These are phyloP conservation scores for Rhizopus delemar DNA, from an alignment of 371 early-diverging fungal genomes.

Conservation along the genomic window DNA sequence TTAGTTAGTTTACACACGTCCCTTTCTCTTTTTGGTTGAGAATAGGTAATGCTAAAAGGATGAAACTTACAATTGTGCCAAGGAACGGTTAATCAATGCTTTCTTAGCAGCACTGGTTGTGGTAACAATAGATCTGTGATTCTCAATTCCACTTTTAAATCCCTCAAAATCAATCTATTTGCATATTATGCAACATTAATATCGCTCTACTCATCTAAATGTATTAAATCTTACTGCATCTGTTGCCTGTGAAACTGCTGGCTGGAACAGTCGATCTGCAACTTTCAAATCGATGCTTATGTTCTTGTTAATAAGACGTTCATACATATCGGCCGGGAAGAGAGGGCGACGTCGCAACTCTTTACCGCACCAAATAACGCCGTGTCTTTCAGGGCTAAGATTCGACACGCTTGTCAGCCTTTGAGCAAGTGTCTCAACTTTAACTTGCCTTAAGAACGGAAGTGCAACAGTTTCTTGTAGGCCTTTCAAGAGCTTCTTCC, in stretches of 20 bases:
- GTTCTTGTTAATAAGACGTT: constrained; percentile 4
- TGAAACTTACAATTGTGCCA: constrained; percentile 1
- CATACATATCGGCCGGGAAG: constrained; percentile 5
- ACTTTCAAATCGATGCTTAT: constrained; percentile 5
- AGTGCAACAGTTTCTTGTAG: constrained; percentile 3
- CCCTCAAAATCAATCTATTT: constrained; percentile 3
- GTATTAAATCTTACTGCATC: constrained; percentile 5
- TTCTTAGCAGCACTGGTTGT: constrained; percentile 4
- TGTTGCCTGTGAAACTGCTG: constrained; percentile 2
- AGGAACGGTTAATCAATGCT: constrained; percentile 3
- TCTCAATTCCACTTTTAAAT: constrained; percentile 10
- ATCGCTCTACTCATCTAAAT: constrained; percentile 4
- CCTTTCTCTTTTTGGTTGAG: constrained; percentile 7
- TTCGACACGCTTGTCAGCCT: constrained; percentile 3
- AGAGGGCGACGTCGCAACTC: constrained; percentile 3
- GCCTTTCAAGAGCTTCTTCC: constrained; percentile 6
- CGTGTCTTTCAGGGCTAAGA: constrained; percentile 4
- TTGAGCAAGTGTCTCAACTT: constrained; percentile 3
- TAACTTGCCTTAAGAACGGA: constrained; percentile 5
- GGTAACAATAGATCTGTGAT: constrained; percentile 4
- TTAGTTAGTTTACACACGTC: constrained; percentile 6
- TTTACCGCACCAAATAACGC: too few relatives aligned
- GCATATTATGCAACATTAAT: constrained; percentile 5
- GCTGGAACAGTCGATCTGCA: constrained; percentile 3
- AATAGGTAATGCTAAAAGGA: constrained; percentile 4